Base-by-base conservation (phyloP, 2,329 filamentous ascomycete genomes). In the Cyphellophora attinorum region DNA sequence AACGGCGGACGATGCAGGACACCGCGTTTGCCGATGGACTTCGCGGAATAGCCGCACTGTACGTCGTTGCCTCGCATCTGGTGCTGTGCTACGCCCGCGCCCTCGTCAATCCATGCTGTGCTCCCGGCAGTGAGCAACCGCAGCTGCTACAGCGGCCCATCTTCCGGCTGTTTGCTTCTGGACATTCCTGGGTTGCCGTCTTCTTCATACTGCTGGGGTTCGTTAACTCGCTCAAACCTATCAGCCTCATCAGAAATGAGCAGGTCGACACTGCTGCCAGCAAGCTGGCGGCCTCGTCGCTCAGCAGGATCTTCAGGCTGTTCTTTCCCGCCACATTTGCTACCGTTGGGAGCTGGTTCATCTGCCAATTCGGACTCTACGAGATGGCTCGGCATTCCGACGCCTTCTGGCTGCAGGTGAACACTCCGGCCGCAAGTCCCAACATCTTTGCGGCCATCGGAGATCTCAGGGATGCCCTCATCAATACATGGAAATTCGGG, bases 161-260 rank as follows among this genome's bases (percentile, higher is more conserved):
- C 47, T 57, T 79, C 38, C 70, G 75, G 37, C 65, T 79, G 31
- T 59, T 72, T 25, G 62, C 70, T 32, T 73, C 76, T 48, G 74
- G 77, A 14, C 68, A 78, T 11, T 72, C 75, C 29, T 78, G 76
- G 54, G 77, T 81, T 2, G 70, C 74, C 11, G 74, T 80, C 42
- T 80, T 81, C 55, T 70, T 77, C 48, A 64, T 81, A 30, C 72
- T 79, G 25, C 74, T 75, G 14, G 74, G 74, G 37, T 79, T 76
- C 47, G 74, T 78, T 33, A 78, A 76, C 55, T 68, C 72, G 3
- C 62, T 78, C 34, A 76, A 77, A 48, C 71, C 74, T 11, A 65
- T 79, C 39, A 64, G 66, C 35, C 65, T 72, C 33, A 68, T 62
- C 48, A 65, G 70, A 34, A 58, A 68, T 19, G 73, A 71, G 33